A percentile compares a stretch with the other conserved stretches of the same genome.
Evolutionary conservation across 257 asterid genomes (phyloP).

Genomic region (Forsythia suspensa): DNA sequence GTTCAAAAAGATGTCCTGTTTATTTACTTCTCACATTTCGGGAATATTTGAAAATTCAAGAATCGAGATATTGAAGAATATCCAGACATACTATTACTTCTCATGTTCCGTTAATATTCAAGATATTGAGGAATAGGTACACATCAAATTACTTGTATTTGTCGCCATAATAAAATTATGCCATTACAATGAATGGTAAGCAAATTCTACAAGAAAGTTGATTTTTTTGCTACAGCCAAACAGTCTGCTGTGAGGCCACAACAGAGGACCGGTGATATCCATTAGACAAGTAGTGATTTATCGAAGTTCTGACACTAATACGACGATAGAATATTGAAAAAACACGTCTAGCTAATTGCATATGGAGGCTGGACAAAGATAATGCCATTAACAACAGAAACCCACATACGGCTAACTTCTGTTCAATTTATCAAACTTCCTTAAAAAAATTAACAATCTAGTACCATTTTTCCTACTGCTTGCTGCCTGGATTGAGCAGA

Average conservation of each 20-base stretch:
- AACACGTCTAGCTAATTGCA: neutral
- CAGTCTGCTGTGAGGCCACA: too few species aligned
- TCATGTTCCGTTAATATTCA: neutral
- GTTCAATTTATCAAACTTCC: neutral
- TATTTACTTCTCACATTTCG: too few species aligned
- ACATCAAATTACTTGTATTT: neutral
- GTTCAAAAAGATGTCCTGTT: too few species aligned
- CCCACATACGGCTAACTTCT: neutral
- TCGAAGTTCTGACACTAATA: neutral
- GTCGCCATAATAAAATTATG: too few species aligned
- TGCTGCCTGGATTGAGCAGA: constrained; percentile 43
- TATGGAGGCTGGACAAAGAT: neutral
- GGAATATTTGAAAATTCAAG: too few species aligned
- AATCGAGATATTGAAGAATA: neutral
- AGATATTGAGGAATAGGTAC: neutral
- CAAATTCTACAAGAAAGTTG: too few species aligned
- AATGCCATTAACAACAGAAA: neutral
- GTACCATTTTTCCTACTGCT: constrained; percentile 27
- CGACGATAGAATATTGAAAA: neutral
- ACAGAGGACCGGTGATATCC: too few species aligned
- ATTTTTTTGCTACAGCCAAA: too few species aligned
- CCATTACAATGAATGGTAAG: too few species aligned
- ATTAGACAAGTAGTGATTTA: too few species aligned
- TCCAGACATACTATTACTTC: neutral
- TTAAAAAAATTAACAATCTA: neutral